A percentile compares a stretch with the other conserved stretches of the same genome.
phyloP scores from a whole-genome alignment of 2,329 filamentous ascomycete genomes.

The Colletotrichum godetiae region DNA sequence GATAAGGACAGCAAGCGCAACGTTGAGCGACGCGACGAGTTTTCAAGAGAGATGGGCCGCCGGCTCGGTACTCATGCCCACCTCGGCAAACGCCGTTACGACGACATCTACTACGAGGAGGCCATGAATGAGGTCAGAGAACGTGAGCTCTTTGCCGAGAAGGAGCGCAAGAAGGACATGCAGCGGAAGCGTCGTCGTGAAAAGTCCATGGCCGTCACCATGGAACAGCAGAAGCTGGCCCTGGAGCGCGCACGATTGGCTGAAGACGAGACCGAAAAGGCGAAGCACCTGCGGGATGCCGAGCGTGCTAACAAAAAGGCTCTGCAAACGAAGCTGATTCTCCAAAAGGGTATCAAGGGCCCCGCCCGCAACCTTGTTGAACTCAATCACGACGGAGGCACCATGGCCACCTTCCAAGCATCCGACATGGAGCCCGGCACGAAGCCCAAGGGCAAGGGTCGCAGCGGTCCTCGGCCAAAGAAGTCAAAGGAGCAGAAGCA shows the following conservation, averaged over 20 bases:
- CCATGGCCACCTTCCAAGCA: conserved; percentile 85
- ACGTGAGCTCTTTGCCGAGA: conserved; percentile 91
- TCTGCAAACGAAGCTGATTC: conserved; percentile 86
- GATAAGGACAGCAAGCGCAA: conserved; percentile 72
- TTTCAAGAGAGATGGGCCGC: conserved; percentile 65
- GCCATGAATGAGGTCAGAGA: conserved; percentile 89
- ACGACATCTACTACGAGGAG: conserved; percentile 80
- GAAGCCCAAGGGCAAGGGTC: conserved; percentile 62
- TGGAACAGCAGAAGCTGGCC: conserved; percentile 89
- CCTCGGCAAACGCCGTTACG: conserved; percentile 80
- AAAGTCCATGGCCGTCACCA: conserved; percentile 93
- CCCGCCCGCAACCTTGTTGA: conserved; percentile 74
- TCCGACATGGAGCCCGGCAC: conserved; percentile 64
- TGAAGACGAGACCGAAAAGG: conserved; percentile 83
- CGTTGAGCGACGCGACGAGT: conserved; percentile 71
- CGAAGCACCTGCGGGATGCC: conserved; percentile 84
- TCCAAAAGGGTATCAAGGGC: conserved; percentile 88
- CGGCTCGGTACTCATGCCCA: conserved; percentile 77
- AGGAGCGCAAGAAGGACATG: conserved; percentile 99
- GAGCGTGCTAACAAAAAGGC: conserved; percentile 94
- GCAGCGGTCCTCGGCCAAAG: conserved; percentile 78
- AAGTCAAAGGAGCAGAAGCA: conserved; percentile 92
- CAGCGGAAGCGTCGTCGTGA: conserved; percentile 95
- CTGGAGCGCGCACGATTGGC: conserved; percentile 82
- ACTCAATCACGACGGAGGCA: conserved; percentile 85